Conservation (phyloP, 441 rosid species). For the Omphalea diandra region DNA sequence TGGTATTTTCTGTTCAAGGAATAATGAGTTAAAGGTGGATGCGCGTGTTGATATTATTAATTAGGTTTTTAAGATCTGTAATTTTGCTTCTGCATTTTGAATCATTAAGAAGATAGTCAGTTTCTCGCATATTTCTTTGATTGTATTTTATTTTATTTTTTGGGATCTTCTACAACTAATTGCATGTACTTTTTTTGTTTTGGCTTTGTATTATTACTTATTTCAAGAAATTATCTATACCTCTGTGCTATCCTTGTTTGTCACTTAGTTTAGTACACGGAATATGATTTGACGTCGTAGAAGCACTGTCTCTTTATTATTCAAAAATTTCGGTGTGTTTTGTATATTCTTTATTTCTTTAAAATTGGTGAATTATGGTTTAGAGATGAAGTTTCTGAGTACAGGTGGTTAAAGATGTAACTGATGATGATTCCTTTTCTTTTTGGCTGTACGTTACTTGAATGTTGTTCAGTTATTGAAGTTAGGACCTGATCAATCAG, state of each 20-base stretch:
- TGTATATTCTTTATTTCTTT: background rate
- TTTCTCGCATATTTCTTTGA: background rate
- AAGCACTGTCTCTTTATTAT: too few relatives aligned
- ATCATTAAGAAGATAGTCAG: background rate
- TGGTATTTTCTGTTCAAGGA: background rate
- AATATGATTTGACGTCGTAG: too few relatives aligned
- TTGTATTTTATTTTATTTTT: background rate
- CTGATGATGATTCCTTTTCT: background rate
- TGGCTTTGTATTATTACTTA: too few relatives aligned
- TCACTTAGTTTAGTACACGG: too few relatives aligned
- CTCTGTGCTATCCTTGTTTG: too few relatives aligned
- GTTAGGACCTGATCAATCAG: slow-evolving; percentile 59
- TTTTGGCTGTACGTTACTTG: too few relatives aligned
- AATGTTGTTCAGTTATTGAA: slow-evolving; percentile 58
- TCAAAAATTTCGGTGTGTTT: background rate
- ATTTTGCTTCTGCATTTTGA: background rate
- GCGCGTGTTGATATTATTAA: background rate
- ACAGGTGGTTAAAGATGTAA: background rate
- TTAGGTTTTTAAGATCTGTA: background rate
- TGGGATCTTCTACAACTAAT: background rate
- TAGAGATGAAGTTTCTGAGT: background rate
- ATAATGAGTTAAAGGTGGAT: slow-evolving; percentile 1
- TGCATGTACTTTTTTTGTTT: background rate
- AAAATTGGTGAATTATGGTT: background rate
- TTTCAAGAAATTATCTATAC: too few relatives aligned